phyloP scores from a whole-genome alignment of 2,329 filamentous ascomycete genomes.

The Amphichorda felina region DNA sequence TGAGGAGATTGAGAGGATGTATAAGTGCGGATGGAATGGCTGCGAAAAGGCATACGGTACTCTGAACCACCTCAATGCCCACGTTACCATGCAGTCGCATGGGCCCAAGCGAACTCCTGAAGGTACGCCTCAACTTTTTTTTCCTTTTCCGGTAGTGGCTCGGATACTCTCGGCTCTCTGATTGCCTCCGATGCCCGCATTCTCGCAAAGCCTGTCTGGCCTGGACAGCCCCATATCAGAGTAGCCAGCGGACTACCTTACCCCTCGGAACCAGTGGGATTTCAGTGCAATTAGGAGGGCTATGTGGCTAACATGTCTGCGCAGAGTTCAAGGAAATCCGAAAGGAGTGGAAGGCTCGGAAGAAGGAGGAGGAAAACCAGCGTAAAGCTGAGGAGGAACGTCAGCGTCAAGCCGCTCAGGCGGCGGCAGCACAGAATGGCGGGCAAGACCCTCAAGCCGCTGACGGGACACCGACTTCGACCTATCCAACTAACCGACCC shows the following conservation, averaged over 20 bases:
- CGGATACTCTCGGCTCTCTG: not conserved
- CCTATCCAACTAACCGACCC: conserved; percentile 42
- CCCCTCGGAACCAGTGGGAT: too few species aligned
- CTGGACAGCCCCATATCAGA: too few species aligned
- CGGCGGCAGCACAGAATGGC: conserved; percentile 40
- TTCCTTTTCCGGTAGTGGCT: not conserved
- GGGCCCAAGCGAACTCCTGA: conserved; percentile 91
- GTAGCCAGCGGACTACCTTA: too few species aligned
- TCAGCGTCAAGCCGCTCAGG: conserved; percentile 32
- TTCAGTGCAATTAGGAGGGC: too few species aligned
- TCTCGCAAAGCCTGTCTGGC: too few species aligned
- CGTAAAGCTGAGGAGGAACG: conserved; percentile 90
- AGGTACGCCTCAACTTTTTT: conserved; percentile 44
- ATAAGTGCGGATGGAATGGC: conserved; percentile 97
- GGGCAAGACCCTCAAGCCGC: conserved; percentile 31
- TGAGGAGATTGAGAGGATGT: conserved; percentile 99
- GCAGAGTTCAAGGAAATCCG: conserved; percentile 98
- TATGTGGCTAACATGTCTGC: not conserved
- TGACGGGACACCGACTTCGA: conserved; percentile 33
- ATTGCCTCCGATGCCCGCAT: not conserved
- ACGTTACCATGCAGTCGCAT: conserved; percentile 98
- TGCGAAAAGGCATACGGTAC: conserved; percentile 99
- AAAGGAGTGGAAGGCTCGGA: conserved; percentile 97
- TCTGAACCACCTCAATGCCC: conserved; percentile 91
- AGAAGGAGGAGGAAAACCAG: conserved; percentile 92